Base-by-base conservation (phyloP, 1,284 basidiomycete genomes). In the Phellopilus nigrolimitatus region DNA sequence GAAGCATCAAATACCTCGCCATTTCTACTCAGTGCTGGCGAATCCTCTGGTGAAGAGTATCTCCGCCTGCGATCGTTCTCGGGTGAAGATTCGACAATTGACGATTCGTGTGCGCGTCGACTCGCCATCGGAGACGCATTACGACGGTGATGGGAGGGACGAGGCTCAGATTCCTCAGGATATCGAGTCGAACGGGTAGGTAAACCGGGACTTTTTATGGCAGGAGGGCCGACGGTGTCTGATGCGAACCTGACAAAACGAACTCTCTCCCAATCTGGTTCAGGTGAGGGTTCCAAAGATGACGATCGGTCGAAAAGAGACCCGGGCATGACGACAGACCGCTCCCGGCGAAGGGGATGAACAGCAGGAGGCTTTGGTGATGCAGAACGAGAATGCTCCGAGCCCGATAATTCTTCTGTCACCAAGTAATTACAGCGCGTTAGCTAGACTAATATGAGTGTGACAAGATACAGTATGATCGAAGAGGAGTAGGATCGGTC, bases 271-370 rank as follows among this genome's bases (percentile, higher is more conserved):
- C 60, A 43, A 22, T 55, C 48, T 13, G 49, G 56, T 42, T 56
- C 55, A 7, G 63, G 60, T 7, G 78, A 74, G 1, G 81, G 80
- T 30, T 78, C 66, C 10, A 82, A 68, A 15, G 86, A 87, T 0
- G 78, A 72, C 0, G 86, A 85, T 4, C 84, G 79, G 6, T 84
- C 79, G 60, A 80, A 86, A 5, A 89, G 73, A 1, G 86, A 77
- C 8, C 86, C 87, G n/a, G 86, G 87, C 86, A 89, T 89, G 1
- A 79, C 83, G 1, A 74, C 60, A 1, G 78, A 78, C 2, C 68
- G 66, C n/a, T 69, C 66, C 40, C 72, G 72, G 38, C 66, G 68
- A 3, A 56, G 9, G 41, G 30, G 5, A 47, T 27, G 50, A 0
- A 49, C 10, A 27, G 71, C 67, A 57, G 61, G 58, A 36, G 56